Percentiles rank a stretch among this genome's conserved stretches.
Evolutionary conservation across 768 basidiomycete species (phyloP).

Genomic region (Goffeauzyma gilvescens): DNA sequence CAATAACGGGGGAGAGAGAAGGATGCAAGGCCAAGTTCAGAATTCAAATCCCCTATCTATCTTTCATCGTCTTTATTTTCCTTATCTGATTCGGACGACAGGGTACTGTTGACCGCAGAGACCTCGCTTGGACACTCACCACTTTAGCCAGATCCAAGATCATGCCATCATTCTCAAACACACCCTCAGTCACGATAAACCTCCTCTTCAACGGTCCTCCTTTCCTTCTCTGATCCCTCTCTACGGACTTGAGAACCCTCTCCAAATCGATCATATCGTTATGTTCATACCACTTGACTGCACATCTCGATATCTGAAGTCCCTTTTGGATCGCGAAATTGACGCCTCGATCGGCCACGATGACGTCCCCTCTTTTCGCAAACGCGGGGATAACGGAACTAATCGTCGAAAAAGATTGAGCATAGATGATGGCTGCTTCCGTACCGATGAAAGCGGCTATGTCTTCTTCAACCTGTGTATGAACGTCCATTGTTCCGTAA

Average conservation of each 20-base stretch:
- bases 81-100: background rate
- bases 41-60: background rate
- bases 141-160: slow-evolving; percentile 84
- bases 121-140: slow-evolving; percentile 37
- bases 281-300: slow-evolving; percentile 88
- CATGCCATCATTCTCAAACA: slow-evolving; percentile 83
- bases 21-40: background rate
- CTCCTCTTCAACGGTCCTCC: slow-evolving; percentile 61
- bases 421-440: slow-evolving; percentile 75
- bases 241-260: slow-evolving; percentile 60
- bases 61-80: background rate
- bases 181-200: slow-evolving; percentile 92
- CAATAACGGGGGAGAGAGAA: too few species aligned
- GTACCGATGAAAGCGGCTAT: slow-evolving; percentile 79
- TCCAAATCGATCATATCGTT: slow-evolving; percentile 83
- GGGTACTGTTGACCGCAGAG: too few species aligned
- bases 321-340: slow-evolving; percentile 94
- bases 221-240: slow-evolving; percentile 75
- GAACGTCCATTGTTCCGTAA: slow-evolving; percentile 89
- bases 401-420: slow-evolving; percentile 79
- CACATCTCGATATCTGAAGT: slow-evolving; percentile 76
- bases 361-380: slow-evolving; percentile 90
- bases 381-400: slow-evolving; percentile 92
- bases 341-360: slow-evolving; percentile 93
- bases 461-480: slow-evolving; percentile 69